Percentiles rank a stretch among this genome's conserved stretches.
phyloP scores from a whole-genome alignment of 768 basidiomycete genomes.

The Chiua virens region DNA sequence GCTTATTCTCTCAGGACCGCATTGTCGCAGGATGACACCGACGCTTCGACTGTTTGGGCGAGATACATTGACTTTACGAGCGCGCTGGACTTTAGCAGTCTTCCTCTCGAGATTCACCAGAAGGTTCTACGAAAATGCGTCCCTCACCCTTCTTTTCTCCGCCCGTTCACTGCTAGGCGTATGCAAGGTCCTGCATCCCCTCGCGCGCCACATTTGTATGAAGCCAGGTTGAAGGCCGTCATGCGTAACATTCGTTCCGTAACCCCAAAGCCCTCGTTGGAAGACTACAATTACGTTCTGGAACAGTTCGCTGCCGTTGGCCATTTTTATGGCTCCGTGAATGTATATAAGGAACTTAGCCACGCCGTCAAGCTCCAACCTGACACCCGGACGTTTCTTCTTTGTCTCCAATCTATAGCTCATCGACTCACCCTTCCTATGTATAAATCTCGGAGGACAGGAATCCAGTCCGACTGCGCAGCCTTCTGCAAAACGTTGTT shows the following conservation, averaged over 20 bases:
- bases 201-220: slow-evolving; percentile 52
- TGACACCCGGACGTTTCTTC: slow-evolving; percentile 54
- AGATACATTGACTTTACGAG: slow-evolving; percentile 59
- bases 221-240: slow-evolving; percentile 64
- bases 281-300: slow-evolving; percentile 76
- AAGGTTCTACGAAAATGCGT: slow-evolving; percentile 68
- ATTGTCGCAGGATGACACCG: slow-evolving; percentile 32
- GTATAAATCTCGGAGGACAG: slow-evolving; percentile 34
- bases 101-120: slow-evolving; percentile 70
- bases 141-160: slow-evolving; percentile 45
- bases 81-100: slow-evolving; percentile 42
- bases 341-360: slow-evolving; percentile 61
- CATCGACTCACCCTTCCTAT: slow-evolving; percentile 65
- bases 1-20: slow-evolving; percentile 26
- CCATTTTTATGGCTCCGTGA: slow-evolving; percentile 57
- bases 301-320: slow-evolving; percentile 76
- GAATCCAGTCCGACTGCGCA: slow-evolving; percentile 43
- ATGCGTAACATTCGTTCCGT: slow-evolving; percentile 67
- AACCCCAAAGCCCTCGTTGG: slow-evolving; percentile 41
- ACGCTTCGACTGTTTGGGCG: slow-evolving; percentile 60
- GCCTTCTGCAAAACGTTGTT: slow-evolving; percentile 51
- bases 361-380: slow-evolving; percentile 44
- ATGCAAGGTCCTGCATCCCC: slow-evolving; percentile 39
- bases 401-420: slow-evolving; percentile 69
- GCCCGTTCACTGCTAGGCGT: slow-evolving; percentile 42